These are phyloP conservation scores for Septoria linicola DNA, from an alignment of 2,329 filamentous ascomycete genomes.

Conservation along the genomic window DNA sequence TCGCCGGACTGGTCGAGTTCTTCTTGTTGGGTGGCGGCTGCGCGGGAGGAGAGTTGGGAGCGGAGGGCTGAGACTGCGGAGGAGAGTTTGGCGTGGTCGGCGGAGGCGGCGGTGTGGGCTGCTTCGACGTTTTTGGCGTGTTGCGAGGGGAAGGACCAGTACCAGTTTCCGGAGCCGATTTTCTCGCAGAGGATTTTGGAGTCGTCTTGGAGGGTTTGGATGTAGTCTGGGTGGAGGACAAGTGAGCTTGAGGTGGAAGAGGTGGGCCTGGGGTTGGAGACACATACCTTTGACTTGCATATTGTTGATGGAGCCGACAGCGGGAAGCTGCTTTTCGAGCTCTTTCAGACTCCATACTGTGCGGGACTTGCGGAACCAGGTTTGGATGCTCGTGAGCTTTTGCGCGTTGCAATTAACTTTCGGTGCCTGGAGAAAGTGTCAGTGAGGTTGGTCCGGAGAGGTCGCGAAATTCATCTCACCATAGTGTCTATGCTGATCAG, in stretches of 20 bases:
- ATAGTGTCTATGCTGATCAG: too few relatives aligned
- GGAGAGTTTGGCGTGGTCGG: constrained; percentile 41
- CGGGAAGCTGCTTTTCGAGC: constrained; percentile 63
- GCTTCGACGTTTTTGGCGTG: constrained; percentile 51
- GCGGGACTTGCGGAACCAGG: constrained; percentile 59
- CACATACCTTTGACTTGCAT: constrained; percentile 52
- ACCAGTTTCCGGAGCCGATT: constrained; percentile 71
- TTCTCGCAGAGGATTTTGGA: constrained; percentile 64
- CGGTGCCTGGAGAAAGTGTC: constrained; percentile 43
- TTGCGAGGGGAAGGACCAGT: constrained; percentile 65
- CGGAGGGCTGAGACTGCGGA: constrained; percentile 41
- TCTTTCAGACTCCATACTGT: constrained; percentile 66
- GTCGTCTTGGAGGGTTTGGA: constrained; percentile 62
- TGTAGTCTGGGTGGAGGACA: constrained; percentile 50
- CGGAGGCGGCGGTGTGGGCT: constrained; percentile 39
- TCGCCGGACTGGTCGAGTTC: constrained; percentile 22
- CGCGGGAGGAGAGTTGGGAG: constrained; percentile 42
- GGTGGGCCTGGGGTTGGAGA: background rate
- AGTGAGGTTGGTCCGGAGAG: constrained; percentile 4
- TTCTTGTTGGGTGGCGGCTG: constrained; percentile 39
- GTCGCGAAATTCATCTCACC: constrained; percentile 4
- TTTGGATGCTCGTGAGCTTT: constrained; percentile 59
- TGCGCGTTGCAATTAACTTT: constrained; percentile 57
- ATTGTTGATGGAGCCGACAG: constrained; percentile 61
- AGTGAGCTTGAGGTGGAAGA: background rate